These are phyloP conservation scores for Artemisia annua DNA, from an alignment of 129 eudicot genomes.

Conservation along the genomic window DNA sequence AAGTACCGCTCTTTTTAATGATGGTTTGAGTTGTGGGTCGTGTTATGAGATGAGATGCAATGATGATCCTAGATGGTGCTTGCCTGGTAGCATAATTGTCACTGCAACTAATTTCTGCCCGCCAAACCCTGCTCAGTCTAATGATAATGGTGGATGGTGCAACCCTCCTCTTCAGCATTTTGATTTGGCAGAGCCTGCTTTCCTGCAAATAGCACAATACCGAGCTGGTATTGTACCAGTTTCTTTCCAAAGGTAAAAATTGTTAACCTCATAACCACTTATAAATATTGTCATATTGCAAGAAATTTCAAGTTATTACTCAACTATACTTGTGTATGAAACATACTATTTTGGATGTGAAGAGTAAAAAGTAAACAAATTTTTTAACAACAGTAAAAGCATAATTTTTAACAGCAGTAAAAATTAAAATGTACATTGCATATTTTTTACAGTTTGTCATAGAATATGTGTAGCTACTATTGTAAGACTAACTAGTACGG, in stretches of 20 bases:
- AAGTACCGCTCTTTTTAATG: conserved; percentile 75
- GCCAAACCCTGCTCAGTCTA: conserved; percentile 63
- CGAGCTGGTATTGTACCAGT: conserved; percentile 88
- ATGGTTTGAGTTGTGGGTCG: conserved; percentile 76
- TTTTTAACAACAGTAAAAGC: no score
- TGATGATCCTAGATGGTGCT: conserved; percentile 69
- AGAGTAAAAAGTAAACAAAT: no score
- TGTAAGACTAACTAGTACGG: not conserved
- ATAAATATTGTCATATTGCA: no score
- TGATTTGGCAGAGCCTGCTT: conserved; percentile 86
- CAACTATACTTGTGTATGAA: no score
- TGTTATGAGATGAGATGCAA: conserved; percentile 70
- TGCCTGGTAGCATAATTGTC: conserved; percentile 53
- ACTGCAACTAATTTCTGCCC: conserved; percentile 91
- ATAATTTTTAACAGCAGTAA: no score
- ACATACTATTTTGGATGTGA: no score
- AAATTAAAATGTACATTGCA: not conserved
- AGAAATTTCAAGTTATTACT: no score
- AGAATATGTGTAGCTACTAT: not conserved
- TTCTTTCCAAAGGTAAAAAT: conserved; percentile 56
- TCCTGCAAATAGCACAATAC: conserved; percentile 77
- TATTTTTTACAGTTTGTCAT: not conserved
- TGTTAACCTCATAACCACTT: not conserved
- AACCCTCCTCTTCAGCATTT: conserved; percentile 85
- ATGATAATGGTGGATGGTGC: conserved; percentile 91